Percentiles rank a stretch among this genome's conserved stretches.
Evolutionary conservation across 768 basidiomycete species (phyloP).

Genomic region (Ramaria sp.): DNA sequence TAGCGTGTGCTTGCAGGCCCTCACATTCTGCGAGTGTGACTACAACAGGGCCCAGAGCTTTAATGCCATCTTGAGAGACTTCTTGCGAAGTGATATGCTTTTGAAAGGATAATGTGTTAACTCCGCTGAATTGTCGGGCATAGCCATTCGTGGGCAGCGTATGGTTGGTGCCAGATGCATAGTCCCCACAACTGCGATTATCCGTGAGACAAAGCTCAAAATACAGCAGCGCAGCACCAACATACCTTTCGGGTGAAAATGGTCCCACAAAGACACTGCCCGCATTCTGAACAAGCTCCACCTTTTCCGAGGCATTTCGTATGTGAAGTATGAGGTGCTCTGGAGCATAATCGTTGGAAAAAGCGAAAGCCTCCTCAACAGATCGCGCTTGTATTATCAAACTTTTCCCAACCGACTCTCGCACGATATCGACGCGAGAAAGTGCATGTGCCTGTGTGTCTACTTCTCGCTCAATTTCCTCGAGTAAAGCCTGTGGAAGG

Average conservation of each 20-base stretch:
- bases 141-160: slow-evolving; percentile 95
- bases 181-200: slow-evolving; percentile 79
- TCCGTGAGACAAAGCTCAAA: slow-evolving; percentile 6
- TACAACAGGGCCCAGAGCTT: slow-evolving; percentile 74
- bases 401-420: slow-evolving; percentile 82
- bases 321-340: slow-evolving; percentile 95
- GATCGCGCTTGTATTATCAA: slow-evolving; percentile 68
- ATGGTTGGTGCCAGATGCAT: slow-evolving; percentile 98
- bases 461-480: slow-evolving; percentile 73
- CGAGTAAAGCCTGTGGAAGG: slow-evolving; percentile 49
- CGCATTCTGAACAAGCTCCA: slow-evolving; percentile 73
- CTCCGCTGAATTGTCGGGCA: slow-evolving; percentile 96
- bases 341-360: slow-evolving; percentile 97
- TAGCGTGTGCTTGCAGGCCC: slow-evolving; percentile 89
- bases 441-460: slow-evolving; percentile 81
- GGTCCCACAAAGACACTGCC: slow-evolving; percentile 95
- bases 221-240: background rate
- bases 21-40: slow-evolving; percentile 89
- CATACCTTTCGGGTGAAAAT: slow-evolving; percentile 88
- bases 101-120: slow-evolving; percentile 95
- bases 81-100: slow-evolving; percentile 98
- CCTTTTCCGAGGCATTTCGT: slow-evolving; percentile 51
- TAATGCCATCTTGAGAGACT: slow-evolving; percentile 68
- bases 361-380: slow-evolving; percentile 67
- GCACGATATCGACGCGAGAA: slow-evolving; percentile 81